Percentiles rank a stretch among this genome's conserved stretches.
Evolutionary conservation across 1,139 yeast species (phyloP).

Genomic region (Entelexis paramagnoliae): DNA sequence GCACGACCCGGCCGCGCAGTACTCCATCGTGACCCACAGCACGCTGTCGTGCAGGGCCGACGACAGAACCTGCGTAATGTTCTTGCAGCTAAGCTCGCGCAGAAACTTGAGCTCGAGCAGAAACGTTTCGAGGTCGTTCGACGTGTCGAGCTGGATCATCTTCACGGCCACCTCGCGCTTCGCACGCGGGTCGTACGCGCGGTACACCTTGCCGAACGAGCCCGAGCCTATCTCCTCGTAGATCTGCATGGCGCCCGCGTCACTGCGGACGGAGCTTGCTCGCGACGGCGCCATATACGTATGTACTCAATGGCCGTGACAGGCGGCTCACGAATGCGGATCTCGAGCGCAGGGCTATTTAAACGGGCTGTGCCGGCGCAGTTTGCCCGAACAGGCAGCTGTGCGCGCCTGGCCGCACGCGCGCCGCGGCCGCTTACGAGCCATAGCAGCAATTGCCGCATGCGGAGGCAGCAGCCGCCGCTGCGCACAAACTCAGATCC

Average conservation of each 20-base stretch:
- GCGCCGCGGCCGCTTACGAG: no score
- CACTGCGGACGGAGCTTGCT: not conserved
- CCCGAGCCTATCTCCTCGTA: conserved; percentile 95
- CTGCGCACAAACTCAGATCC: no score
- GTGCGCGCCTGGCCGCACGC: not conserved
- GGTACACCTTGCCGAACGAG: conserved; percentile 90
- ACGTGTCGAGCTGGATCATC: conserved; percentile 85
- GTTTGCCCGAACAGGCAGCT: no score
- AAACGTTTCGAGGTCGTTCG: conserved; percentile 79
- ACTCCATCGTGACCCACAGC: conserved; percentile 89
- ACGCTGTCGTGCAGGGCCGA: conserved; percentile 48
- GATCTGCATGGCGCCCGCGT: conserved; percentile 32
- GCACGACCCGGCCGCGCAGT: conserved; percentile 75
- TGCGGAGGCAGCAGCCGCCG: not conserved
- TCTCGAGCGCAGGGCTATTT: no score
- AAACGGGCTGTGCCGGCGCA: no score
- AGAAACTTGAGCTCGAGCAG: conserved; percentile 84
- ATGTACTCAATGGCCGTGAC: not conserved
- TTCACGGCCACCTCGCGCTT: conserved; percentile 65
- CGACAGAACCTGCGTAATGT: conserved; percentile 81
- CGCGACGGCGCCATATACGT: not conserved
- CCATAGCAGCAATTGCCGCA: not conserved
- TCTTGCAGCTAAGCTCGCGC: conserved; percentile 79
- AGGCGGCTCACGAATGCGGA: no score
- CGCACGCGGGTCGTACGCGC: conserved; percentile 55